phyloP scores from a whole-genome alignment of 306 rosid species.

The Ormosia semicastrata region DNA sequence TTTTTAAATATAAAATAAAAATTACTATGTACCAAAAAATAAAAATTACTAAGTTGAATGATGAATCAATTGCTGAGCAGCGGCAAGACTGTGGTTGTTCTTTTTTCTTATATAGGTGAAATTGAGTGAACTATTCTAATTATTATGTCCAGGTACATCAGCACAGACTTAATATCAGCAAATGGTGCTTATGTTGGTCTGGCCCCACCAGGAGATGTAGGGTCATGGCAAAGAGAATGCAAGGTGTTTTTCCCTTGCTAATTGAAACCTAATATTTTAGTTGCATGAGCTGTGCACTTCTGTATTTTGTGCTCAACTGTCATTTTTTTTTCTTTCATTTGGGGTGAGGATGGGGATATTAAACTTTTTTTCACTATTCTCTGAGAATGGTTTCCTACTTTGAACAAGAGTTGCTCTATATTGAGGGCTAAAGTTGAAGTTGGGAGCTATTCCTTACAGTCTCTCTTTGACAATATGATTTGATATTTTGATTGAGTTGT shows the following conservation, averaged over 20 bases:
- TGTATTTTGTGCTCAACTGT: constrained; percentile 8
- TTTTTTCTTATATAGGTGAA: neutral
- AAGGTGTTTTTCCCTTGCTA: constrained; percentile 51
- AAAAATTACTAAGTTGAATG: neutral
- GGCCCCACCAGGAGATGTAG: constrained; percentile 81
- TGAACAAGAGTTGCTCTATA: neutral
- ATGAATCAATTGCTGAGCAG: constrained; percentile 5
- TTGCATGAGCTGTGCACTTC: constrained; percentile 23
- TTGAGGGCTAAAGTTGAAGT: neutral
- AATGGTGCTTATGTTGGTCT: constrained; percentile 74
- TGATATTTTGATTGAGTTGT: neutral
- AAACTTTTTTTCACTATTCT: neutral
- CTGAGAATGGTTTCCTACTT: neutral
- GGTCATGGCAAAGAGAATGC: constrained; percentile 93
- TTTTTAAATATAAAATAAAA: neutral
- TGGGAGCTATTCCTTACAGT: neutral
- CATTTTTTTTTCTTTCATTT: neutral
- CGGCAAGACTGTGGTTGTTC: constrained; percentile 27
- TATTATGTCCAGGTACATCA: constrained; percentile 48
- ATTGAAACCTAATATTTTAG: constrained; percentile 24
- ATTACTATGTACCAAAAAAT: neutral
- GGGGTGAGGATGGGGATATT: constrained; percentile 12
- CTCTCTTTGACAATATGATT: neutral
- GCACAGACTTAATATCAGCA: constrained; percentile 48
- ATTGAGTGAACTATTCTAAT: constrained; percentile 16